These are phyloP conservation scores for Cryphonectria parasitica DNA, from an alignment of 2,329 filamentous ascomycete genomes.

Conservation along the genomic window DNA sequence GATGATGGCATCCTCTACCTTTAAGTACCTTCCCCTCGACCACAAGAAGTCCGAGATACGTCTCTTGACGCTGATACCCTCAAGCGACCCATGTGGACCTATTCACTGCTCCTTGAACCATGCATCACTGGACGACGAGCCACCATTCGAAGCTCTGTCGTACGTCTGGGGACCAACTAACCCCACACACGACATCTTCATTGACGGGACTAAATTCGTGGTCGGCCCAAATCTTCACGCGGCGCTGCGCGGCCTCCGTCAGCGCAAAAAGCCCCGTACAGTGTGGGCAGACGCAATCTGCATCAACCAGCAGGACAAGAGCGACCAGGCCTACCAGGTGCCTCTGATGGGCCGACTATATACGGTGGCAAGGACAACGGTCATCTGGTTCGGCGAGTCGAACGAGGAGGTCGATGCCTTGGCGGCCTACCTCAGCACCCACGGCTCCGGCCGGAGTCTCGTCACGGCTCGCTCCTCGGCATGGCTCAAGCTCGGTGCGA, in stretches of 20 bases:
- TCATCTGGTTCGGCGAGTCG: constrained; percentile 21
- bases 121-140: background rate
- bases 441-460: background rate
- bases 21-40: constrained; percentile 4
- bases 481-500: background rate
- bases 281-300: constrained; percentile 39
- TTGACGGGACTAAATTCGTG: background rate
- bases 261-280: background rate
- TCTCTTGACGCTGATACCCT: background rate
- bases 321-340: constrained; percentile 18
- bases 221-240: background rate
- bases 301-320: constrained; percentile 10
- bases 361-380: background rate
- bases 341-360: constrained; percentile 17
- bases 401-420: constrained; percentile 6
- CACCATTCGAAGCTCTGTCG: constrained; percentile 13
- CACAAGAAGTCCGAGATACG: constrained; percentile 1
- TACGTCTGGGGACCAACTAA: constrained; percentile 14
- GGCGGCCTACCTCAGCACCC: background rate
- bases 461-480: background rate
- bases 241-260: background rate
- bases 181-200: background rate
- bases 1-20: background rate
- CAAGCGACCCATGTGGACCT: background rate
- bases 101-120: constrained; percentile 5